Conservation (phyloP, 257 asterid genomes). For the Gentiana dahurica region DNA sequence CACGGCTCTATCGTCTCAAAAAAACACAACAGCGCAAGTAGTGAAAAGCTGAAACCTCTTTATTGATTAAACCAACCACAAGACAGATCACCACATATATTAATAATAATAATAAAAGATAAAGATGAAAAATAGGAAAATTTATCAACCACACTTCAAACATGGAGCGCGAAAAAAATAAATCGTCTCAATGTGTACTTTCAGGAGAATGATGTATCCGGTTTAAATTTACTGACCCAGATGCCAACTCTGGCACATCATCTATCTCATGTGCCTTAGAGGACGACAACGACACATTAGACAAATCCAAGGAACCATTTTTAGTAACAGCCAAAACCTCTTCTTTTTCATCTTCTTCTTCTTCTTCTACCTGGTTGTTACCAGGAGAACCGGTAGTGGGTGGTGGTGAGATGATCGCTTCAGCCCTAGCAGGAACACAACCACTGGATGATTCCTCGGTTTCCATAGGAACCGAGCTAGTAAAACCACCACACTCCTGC, state of each 20-base stretch:
- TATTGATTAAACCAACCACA: no score
- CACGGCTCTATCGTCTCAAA: no score
- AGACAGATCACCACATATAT: no score
- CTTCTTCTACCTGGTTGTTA: constrained; percentile 9
- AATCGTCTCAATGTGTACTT: constrained; percentile 97
- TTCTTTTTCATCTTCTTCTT: constrained; percentile 23
- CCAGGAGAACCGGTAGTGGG: neutral
- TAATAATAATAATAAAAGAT: neutral
- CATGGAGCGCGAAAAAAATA: constrained; percentile 29
- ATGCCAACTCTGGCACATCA: constrained; percentile 50
- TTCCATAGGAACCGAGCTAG: constrained; percentile 5
- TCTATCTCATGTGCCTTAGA: constrained; percentile 64
- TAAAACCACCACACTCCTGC: neutral
- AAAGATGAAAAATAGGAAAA: no score
- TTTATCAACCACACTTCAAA: constrained; percentile 33
- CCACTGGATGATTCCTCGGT: constrained; percentile 22
- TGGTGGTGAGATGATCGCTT: constrained; percentile 15
- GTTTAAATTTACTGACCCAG: constrained; percentile 72
- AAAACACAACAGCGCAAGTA: constrained; percentile 31
- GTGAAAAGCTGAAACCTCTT: constrained; percentile 6
- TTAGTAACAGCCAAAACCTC: constrained; percentile 32
- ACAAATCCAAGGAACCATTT: constrained; percentile 34
- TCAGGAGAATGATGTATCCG: constrained; percentile 99
- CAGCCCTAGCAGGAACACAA: constrained; percentile 11
- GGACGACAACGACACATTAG: constrained; percentile 29